Conservation (phyloP, 2,329 filamentous ascomycete species). For the Trichophaea hybrida region DNA sequence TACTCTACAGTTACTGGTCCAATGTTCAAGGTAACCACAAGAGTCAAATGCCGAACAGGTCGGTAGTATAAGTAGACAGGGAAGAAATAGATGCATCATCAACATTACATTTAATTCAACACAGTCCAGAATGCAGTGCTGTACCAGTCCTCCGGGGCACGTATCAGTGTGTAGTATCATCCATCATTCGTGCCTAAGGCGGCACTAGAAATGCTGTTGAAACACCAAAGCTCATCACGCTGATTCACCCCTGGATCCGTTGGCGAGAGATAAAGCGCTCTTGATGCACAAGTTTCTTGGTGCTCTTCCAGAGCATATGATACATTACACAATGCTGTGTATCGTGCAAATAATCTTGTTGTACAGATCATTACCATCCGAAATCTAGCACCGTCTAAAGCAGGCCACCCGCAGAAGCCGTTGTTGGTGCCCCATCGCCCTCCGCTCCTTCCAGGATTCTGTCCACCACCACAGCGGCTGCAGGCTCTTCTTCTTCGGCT, state of each 20-base stretch:
- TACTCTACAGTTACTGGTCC: too few species aligned
- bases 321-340: background rate
- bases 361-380: background rate
- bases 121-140: too few species aligned
- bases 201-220: background rate
- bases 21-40: too few species aligned
- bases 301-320: background rate
- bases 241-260: background rate
- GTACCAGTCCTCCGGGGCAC: too few species aligned
- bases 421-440: background rate
- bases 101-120: too few species aligned
- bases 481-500: background rate
- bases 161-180: too few species aligned
- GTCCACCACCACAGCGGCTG: background rate
- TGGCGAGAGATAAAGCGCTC: background rate
- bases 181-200: background rate
- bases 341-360: background rate
- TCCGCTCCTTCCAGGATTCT: background rate
- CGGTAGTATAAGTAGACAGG: too few species aligned
- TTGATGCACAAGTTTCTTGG: background rate
- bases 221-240: background rate
- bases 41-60: too few species aligned
- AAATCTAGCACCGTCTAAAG: background rate
- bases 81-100: too few species aligned
- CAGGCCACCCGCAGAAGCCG: background rate